Evolutionary conservation across 352 stramenopile species (phyloP).

Genomic region (Phytophthora pluvialis): DNA sequence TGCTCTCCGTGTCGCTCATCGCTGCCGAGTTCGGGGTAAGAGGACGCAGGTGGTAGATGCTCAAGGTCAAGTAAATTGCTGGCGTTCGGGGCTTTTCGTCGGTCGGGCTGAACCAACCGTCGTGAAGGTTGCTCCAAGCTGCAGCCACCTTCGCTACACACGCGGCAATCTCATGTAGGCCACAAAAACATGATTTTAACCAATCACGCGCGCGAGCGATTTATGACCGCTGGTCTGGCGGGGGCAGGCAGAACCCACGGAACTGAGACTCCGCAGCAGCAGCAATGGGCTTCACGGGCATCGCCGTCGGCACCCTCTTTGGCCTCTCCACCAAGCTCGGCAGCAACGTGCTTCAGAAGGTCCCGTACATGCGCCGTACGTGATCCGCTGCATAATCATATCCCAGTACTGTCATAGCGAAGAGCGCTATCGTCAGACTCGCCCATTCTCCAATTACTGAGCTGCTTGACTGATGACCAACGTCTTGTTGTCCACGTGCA

Average conservation of each 20-base stretch:
- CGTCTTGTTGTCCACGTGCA: constrained; percentile 25
- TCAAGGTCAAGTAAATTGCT: constrained; percentile 30
- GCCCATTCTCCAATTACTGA: neutral
- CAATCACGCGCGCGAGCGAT: constrained; percentile 22
- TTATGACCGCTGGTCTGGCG: constrained; percentile 32
- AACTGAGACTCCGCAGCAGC: constrained; percentile 22
- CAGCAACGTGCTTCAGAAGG: constrained; percentile 85
- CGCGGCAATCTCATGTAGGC: neutral
- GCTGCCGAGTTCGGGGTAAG: constrained; percentile 6
- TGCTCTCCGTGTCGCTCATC: constrained; percentile 80
- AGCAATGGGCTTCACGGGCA: constrained; percentile 76
- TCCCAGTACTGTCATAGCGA: neutral
- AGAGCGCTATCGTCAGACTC: neutral
- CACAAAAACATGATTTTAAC: constrained; percentile 5
- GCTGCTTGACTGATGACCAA: neutral
- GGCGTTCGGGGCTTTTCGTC: constrained; percentile 25
- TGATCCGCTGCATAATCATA: constrained; percentile 18
- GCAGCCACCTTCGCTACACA: constrained; percentile 33
- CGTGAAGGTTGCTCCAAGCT: constrained; percentile 31
- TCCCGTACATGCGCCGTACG: constrained; percentile 86
- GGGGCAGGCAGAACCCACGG: constrained; percentile 30
- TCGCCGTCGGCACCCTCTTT: constrained; percentile 70
- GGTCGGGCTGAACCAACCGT: constrained; percentile 34
- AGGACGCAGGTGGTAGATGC: constrained; percentile 14
- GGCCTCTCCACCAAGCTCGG: constrained; percentile 85